Base-by-base conservation (phyloP, 306 rosid species). In the Alnus rubra region DNA sequence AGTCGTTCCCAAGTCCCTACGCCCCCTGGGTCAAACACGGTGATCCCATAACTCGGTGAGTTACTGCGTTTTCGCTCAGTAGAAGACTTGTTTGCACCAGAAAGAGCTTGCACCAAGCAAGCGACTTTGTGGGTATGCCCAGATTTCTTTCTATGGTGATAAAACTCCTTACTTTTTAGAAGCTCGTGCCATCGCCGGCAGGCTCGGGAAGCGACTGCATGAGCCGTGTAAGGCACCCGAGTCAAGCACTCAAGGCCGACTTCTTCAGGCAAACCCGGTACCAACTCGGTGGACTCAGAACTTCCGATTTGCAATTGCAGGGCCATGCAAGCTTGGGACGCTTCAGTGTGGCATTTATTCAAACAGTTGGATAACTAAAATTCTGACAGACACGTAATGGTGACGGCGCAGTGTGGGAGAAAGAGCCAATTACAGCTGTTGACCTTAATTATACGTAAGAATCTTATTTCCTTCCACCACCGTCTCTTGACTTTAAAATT, bases 191-290 rank as follows among this genome's bases (percentile, higher is more conserved):
- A 87, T 9, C 74, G 82, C 37, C 81, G 80, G 64, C 82, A 76
- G 59, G 81, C 90, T 13, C 82, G 82, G 67, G 69, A 51, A 2
- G 84, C 86, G n/a, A 55, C 54, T 11, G 71, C 81, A 84, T 84
- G 73, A 9, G 62, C 60, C 2, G 86, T 73, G 76, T 73, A 78
- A 50, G 80, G 88, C 68, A 87, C 47, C 2, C 90, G 86, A 75
- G 88, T 73, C 3, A 87, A 70, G 54, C 90, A 87, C 31, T 84
- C 88, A 16, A 87, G 82, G 2, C 84, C 84, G 10, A 87, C 64
- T 3, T 87, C 90, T 2, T 73, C 79, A 14, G 90, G 90, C 48
- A 87, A 60, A 3, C 69, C 82, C 0, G 88, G 88, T 0, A 87
- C 45, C 49, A 87, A 84, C 69, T 75, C 88, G 3, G 35, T 37